Base-by-base conservation (phyloP, 2,329 filamentous ascomycete species). In the Hypoxylon sp. region DNA sequence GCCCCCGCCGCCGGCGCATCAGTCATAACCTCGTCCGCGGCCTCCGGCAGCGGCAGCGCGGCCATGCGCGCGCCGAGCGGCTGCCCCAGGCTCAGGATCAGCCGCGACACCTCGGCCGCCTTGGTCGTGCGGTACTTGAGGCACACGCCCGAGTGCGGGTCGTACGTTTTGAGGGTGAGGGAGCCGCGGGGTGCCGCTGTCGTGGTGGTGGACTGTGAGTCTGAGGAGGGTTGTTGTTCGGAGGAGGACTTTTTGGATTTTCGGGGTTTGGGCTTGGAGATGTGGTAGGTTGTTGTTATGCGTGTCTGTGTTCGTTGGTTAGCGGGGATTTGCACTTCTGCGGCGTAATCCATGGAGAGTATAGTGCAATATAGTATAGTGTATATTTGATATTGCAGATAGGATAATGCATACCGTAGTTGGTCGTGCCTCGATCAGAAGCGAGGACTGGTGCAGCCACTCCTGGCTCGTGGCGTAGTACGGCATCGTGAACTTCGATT, bases 101-200 rank as follows among this genome's bases (percentile, higher is more conserved):
- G 82, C 28, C 96, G 86, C 23, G 91, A 91, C 9, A 99, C 94
- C 81, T 98, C 95, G 19, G 93, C 93, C 19, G 92, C 93, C 81
- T 97, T 97, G 77, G 91, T 91, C 36, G 96, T 99, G 78, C 89
- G 87, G 84, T 98, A 98, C 82, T 98, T 97, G 69, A 99, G 86
- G 67, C 91, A 91, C 63, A 91, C 90, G 75, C 96, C 96, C 60
- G 90, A 91, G 45, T 83, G 83, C 0, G 96, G 92, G 79, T 98
- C 93, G 82, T 90, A 98, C 3, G 96, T 96, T 83, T 97, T 98
- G 67, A 99, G 83, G 3, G 90, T 91, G 56, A 99, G 90, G 60
- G 85, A 88, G 71, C 91, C 94, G 71, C 86, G 86, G 3, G 90
- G 84, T 3, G 80, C 61, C 50, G 78, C 69, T 50, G 75, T 60